Evolutionary conservation across 179 eudicot species (phyloP), one percentile per base, ranked within the genome.

Genomic region (Nepenthes alata): DNA sequence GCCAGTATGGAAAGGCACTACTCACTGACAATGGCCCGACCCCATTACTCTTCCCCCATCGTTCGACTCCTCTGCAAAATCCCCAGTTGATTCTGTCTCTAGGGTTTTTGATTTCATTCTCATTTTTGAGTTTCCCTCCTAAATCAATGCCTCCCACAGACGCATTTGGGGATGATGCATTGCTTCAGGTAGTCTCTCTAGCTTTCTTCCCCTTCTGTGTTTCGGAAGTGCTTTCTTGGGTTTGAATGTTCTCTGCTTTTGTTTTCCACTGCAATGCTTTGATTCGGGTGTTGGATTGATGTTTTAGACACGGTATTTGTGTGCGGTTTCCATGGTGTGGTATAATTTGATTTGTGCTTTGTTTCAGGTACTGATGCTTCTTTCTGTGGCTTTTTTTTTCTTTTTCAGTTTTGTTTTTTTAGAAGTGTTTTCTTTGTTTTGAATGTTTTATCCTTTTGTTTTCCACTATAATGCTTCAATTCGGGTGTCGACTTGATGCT

Each of bases 1-100:
- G 75, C 70, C 67, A 55, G 75, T 65, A 55, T 71, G 75, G 75
- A 61, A 71, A 66, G 70, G 56, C 55, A 52, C 55, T 65, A 59
- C 61, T 67, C 72, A 60, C 72, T 72, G 44, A 49, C 69, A 67
- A 63, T 75, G 53, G 72, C 67, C 67, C 69, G 59, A 53, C 70
- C 67, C 74, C 74, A 71, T 71, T 71, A 41, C 5, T 41, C 2
- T 41, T 41, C 45, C 5, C 45, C 45, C 5, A 7, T 41, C 45
- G 45, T 41, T 7, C 45, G 45, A 4, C 2, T 41, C 6, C 45
- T 41, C 45, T 41, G 5, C 45, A 41, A 41, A 41, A 41, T 41
- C 45, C 45, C 45, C 8, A 4, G 6, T 41, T 41, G 8, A 4
- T 64, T 55, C 50, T 37, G 16, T 11, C 69, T 15, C 63, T 69